Evolutionary conservation across 1,139 yeast genomes (phyloP).

Genomic region (Debaryomyces udenii): DNA sequence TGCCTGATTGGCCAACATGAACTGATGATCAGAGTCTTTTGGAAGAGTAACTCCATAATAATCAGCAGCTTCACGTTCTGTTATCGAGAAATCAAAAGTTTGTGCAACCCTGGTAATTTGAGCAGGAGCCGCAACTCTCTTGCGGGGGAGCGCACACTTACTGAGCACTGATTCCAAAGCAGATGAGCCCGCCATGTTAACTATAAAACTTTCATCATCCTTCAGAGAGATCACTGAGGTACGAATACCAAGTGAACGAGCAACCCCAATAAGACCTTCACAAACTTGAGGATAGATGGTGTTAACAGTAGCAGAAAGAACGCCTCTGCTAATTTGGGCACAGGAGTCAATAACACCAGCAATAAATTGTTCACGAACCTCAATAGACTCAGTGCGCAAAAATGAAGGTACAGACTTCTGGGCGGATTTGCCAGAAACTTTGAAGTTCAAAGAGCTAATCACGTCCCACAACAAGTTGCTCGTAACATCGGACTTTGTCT

Average conservation of each 20-base stretch:
- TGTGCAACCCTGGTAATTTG: slow-evolving; percentile 23
- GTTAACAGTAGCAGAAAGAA: slow-evolving; percentile 26
- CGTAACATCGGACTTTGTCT: slow-evolving; percentile 7
- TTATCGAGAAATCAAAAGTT: slow-evolving; percentile 29
- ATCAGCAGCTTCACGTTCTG: slow-evolving; percentile 27
- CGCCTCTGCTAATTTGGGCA: slow-evolving; percentile 29
- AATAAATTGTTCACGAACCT: slow-evolving; percentile 39
- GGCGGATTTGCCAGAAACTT: background rate
- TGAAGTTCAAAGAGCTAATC: slow-evolving; percentile 11
- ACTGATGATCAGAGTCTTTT: slow-evolving; percentile 41
- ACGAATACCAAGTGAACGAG: slow-evolving; percentile 43
- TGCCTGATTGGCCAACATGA: slow-evolving; percentile 37
- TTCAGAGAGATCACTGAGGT: slow-evolving; percentile 19
- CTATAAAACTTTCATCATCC: slow-evolving; percentile 13
- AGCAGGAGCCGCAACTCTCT: slow-evolving; percentile 14
- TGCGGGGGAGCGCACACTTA: slow-evolving; percentile 22
- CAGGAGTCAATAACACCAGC: slow-evolving; percentile 45
- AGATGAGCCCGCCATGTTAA: slow-evolving; percentile 20
- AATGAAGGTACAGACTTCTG: slow-evolving; percentile 19
- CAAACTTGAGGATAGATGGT: slow-evolving; percentile 31
- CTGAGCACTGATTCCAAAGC: slow-evolving; percentile 23
- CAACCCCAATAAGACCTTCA: slow-evolving; percentile 34
- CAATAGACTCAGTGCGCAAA: slow-evolving; percentile 22
- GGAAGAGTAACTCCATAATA: slow-evolving; percentile 45
- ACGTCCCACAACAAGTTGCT: slow-evolving; percentile 12